Evolutionary conservation across 1,139 yeast species (phyloP), one percentile per base, ranked within the genome.

Genomic region (Debaryomycetaceae sp.): DNA sequence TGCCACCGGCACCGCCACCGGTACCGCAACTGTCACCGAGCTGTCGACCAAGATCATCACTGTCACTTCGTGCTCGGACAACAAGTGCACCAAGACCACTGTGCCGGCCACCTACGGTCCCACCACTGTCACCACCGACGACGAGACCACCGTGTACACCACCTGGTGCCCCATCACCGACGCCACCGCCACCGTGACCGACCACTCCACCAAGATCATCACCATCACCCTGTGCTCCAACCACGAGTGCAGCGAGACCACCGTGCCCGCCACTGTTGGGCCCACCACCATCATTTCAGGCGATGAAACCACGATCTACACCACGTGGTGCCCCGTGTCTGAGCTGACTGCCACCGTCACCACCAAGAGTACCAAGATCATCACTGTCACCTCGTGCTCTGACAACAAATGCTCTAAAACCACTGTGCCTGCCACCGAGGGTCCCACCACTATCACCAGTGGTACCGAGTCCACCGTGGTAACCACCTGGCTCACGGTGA

Each of bases 121-220:
- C 17, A 20, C 37, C 16, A 37, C 47, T 25, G 29, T 25, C 34
- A 39, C 28, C 37, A 43, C 41, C 37, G 19, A 41, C 24, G 28
- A 45, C 27, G 24, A 27, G 23, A 25, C 20, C 12, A 29, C 44
- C 11, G 22, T 33, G 20, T 34, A 27, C 38, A 56, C 63, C 40
- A 55, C 65, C 29, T 56, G 46, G 49, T 53, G 59, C 39, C 61
- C 63, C 34, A 39, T 48, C 34, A 32, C 45, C 14, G 36, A 30
- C 12, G 25, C 44, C 26, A 29, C 35, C 36, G 31, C 15, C 20
- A 31, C 35, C 15, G 33, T 21, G 13, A 31, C 37, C 18, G 24
- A 32, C 22, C 21, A 16, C 20, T 3, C 31, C 21, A 38, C 42
- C 17, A 35, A 25, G 27, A 25, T 34, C 16, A 30, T 19, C 16